These are phyloP conservation scores for Patellifolia procumbens DNA, from an alignment of 179 eudicot species.

Conservation along the genomic window DNA sequence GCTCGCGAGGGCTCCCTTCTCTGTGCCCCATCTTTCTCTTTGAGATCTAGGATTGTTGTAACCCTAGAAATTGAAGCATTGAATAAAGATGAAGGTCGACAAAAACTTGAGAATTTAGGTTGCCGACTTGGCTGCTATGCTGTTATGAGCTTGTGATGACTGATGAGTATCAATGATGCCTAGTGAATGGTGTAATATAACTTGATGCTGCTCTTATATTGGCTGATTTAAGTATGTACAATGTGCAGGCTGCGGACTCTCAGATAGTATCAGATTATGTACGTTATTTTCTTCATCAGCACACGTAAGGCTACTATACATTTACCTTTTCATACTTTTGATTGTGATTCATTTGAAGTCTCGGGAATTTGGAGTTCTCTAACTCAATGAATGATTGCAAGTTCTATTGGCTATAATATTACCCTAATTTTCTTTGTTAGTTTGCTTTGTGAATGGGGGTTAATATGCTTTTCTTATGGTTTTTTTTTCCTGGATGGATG, in stretches of 20 bases:
- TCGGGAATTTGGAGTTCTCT: background rate
- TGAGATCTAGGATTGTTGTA: no score
- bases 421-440: background rate
- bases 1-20: no score
- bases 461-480: background rate
- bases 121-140: no score
- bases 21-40: no score
- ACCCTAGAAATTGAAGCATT: no score
- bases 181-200: background rate
- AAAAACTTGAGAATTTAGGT: no score
- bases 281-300: conserved; percentile 92
- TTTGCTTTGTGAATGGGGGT: background rate
- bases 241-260: conserved; percentile 92
- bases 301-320: conserved; percentile 62
- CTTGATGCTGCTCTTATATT: background rate
- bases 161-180: no score
- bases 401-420: background rate
- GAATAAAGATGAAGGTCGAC: no score
- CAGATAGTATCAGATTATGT: conserved; percentile 95
- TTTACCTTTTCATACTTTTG: background rate
- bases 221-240: conserved; percentile 7
- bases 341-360: background rate
- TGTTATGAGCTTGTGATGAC: no score
- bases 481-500: no score
- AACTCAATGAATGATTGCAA: background rate